A percentile compares a stretch with the other conserved stretches of the same genome.
Evolutionary conservation across 169 alveolate species (phyloP).

Genomic region (Amoebophrya sp.): DNA sequence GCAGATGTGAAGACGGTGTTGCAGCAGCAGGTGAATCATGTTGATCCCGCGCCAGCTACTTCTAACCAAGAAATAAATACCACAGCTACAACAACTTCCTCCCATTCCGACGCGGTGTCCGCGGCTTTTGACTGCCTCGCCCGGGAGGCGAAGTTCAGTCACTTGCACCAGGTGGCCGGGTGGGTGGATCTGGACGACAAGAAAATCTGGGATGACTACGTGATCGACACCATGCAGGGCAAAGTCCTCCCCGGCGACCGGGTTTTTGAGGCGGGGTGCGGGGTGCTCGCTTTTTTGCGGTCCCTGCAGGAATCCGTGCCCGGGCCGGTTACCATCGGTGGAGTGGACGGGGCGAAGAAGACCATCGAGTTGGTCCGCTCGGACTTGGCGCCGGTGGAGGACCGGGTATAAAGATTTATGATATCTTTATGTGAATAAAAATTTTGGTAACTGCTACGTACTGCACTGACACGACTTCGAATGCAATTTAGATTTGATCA

Average conservation of each 20-base stretch:
- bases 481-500: no score
- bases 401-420: neutral
- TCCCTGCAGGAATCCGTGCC: neutral
- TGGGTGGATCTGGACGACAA: constrained; percentile 31
- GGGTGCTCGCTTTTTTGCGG: constrained; percentile 6
- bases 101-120: constrained; percentile 7
- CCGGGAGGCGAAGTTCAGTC: constrained; percentile 18
- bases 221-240: neutral
- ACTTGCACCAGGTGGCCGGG: constrained; percentile 26
- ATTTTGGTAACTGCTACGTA: no score
- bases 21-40: no score
- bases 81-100: no score
- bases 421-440: neutral
- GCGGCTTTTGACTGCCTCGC: constrained; percentile 26
- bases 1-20: no score
- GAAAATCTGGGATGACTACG: constrained; percentile 26
- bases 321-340: neutral
- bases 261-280: constrained; percentile 29
- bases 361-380: neutral
- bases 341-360: constrained; percentile 19
- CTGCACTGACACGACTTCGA: no score
- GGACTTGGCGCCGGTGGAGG: constrained; percentile 11
- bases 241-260: constrained; percentile 26
- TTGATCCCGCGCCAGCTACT: no score
- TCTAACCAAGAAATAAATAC: no score